Base-by-base conservation (phyloP, 116 monocot genomes). In the Posidonia oceanica region DNA sequence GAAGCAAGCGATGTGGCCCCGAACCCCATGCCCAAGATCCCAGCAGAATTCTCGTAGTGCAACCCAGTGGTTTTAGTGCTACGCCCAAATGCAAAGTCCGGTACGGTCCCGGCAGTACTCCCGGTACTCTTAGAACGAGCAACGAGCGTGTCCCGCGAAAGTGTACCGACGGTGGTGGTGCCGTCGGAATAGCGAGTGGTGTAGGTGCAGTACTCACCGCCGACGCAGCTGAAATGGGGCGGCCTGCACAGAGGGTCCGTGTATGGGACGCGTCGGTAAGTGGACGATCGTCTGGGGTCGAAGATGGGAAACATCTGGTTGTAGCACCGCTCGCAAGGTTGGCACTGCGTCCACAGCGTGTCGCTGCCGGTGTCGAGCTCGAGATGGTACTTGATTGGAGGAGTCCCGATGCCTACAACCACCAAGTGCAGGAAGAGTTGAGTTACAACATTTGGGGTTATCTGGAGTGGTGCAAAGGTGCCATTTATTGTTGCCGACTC, bases 321-420 rank as follows among this genome's bases (percentile, higher is more conserved):
- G 58, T 84, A 83, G 66, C n/a, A n/a, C n/a, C n/a, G n/a, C n/a
- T n/a, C n/a, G n/a, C n/a, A 89, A 0, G 86, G 81, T 11, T 56
- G 66, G 72, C 86, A 86, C 29, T 89, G 79, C 11, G 71, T 53
- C 81, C 84, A 90, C 5, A 56, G 75, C 36, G 83, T 80, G 59
- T 84, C 87, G 67, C 87, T 91, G 23, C 87, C 91, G 16, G 91
- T 85, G 79, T 87, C 87, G 51, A 71, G 77, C 55, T 55, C 20
- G 61, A 61, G 22, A 18, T 61, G 17, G 61, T 0, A 7, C 61
- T 21, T 29, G 61, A 61, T 61, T 23, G 18, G n/a, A 61, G 61
- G 61, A 11, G 61, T 61, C 12, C 23, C 61, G 61, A 61, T 18
- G 22, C 18, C 29, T 14, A 61, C 21, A 3, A 21, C 2, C 20